These are phyloP conservation scores for Penicillium sp. DNA, from an alignment of 2,329 filamentous ascomycete species.

Conservation along the genomic window DNA sequence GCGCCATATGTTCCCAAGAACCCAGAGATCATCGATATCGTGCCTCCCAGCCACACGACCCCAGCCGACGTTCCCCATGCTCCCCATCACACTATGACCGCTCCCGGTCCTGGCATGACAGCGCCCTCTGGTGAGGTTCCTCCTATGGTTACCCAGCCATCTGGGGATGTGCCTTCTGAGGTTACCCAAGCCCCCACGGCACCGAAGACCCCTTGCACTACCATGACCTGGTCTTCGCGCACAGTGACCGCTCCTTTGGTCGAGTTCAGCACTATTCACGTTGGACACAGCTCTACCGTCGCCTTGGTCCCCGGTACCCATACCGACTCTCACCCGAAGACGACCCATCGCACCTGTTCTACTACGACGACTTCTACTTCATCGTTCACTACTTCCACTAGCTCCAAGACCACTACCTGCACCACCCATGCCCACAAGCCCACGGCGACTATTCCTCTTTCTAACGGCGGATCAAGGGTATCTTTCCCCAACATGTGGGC, in stretches of 20 bases:
- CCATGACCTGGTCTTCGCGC: slow-evolving; percentile 40
- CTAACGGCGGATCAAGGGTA: slow-evolving; percentile 5
- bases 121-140: background rate
- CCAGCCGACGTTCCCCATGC: slow-evolving; percentile 28
- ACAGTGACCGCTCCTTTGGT: slow-evolving; percentile 49
- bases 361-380: background rate
- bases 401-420: slow-evolving; percentile 1
- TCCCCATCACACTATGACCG: slow-evolving; percentile 13
- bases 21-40: slow-evolving; percentile 64
- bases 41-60: slow-evolving; percentile 45
- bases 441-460: background rate
- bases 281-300: slow-evolving; percentile 22
- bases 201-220: slow-evolving; percentile 35
- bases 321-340: background rate
- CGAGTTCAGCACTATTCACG: slow-evolving; percentile 38
- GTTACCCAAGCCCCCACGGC: slow-evolving; percentile 18
- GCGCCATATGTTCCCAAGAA: slow-evolving; percentile 72
- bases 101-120: background rate
- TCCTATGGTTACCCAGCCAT: slow-evolving; percentile 9
- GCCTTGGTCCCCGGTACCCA: slow-evolving; percentile 2
- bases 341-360: background rate
- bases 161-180: background rate
- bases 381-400: background rate
- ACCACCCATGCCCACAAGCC: background rate
- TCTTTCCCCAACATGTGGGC: slow-evolving; percentile 7